Conservation (phyloP, 2,329 filamentous ascomycete genomes). For the Xylogone sp. region DNA sequence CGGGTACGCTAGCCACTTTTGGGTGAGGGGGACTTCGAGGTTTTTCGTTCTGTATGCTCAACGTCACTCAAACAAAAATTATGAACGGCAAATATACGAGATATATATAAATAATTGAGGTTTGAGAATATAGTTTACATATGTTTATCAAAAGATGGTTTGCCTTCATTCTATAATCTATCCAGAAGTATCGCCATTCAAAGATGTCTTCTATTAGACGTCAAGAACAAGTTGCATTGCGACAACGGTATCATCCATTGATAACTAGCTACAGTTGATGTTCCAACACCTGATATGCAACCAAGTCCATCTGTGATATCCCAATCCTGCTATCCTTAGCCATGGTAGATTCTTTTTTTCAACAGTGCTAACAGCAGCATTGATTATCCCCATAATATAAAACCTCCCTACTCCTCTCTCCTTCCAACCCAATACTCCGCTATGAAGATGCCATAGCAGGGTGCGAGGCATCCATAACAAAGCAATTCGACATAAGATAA, state of each 20-base stretch:
- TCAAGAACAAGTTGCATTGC: background rate
- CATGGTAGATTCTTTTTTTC: background rate
- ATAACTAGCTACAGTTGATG: background rate
- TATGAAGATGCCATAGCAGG: background rate
- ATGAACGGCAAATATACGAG: too few species aligned
- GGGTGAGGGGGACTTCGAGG: background rate
- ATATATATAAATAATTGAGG: too few species aligned
- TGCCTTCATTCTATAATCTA: too few species aligned
- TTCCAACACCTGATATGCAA: background rate
- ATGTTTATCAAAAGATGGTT: too few species aligned
- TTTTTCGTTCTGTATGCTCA: background rate
- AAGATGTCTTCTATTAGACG: too few species aligned
- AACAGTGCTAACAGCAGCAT: background rate
- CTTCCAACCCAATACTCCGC: background rate
- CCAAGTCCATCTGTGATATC: background rate
- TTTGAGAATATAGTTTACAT: too few species aligned
- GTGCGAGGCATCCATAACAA: background rate
- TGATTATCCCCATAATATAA: background rate
- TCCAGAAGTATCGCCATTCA: too few species aligned
- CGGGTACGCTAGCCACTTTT: background rate
- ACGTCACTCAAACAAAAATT: background rate
- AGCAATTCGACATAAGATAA: background rate
- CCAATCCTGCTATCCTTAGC: background rate
- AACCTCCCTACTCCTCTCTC: background rate
- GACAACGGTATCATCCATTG: background rate